Percentiles rank a stretch among this genome's conserved stretches.
phyloP scores from a whole-genome alignment of 2,329 filamentous ascomycete species.

The Xylaria multiplex region DNA sequence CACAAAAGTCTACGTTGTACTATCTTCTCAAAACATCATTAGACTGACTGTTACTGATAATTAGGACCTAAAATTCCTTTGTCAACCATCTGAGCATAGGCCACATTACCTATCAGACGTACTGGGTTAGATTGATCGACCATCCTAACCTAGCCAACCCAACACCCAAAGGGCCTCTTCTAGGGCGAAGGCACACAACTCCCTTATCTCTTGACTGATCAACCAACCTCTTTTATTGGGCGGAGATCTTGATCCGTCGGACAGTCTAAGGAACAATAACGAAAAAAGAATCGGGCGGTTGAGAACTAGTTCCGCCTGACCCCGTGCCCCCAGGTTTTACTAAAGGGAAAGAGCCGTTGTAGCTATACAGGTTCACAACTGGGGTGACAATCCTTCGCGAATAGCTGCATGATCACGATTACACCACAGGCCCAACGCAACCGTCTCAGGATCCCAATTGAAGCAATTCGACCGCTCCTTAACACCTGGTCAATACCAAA shows the following conservation, averaged over 20 bases:
- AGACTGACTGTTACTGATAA: not conserved
- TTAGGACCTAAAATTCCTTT: not conserved
- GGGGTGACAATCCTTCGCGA: conserved; percentile 11
- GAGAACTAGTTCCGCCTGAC: not conserved
- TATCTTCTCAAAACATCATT: conserved; percentile 21
- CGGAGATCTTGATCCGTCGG: conserved; percentile 6
- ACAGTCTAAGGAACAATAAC: not conserved
- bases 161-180: conserved; percentile 7
- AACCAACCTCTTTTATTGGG: conserved; percentile 4
- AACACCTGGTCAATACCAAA: too few relatives aligned
- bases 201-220: conserved; percentile 4
- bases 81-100: not conserved
- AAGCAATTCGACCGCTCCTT: not conserved
- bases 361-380: conserved; percentile 5
- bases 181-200: not conserved
- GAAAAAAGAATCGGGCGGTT: not conserved
- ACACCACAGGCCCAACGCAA: conserved; percentile 18
- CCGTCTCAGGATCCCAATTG: not conserved
- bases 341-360: not conserved
- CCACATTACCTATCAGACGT: too few relatives aligned
- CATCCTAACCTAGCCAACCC: conserved; percentile 1
- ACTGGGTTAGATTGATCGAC: not conserved
- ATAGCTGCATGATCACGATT: conserved; percentile 16
- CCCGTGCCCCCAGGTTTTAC: not conserved
- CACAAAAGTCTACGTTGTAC: conserved; percentile 2